Percentiles rank a stretch among this genome's conserved stretches.
Evolutionary conservation across 345 rosid species (phyloP).

Genomic region (Aquilaria malaccensis): DNA sequence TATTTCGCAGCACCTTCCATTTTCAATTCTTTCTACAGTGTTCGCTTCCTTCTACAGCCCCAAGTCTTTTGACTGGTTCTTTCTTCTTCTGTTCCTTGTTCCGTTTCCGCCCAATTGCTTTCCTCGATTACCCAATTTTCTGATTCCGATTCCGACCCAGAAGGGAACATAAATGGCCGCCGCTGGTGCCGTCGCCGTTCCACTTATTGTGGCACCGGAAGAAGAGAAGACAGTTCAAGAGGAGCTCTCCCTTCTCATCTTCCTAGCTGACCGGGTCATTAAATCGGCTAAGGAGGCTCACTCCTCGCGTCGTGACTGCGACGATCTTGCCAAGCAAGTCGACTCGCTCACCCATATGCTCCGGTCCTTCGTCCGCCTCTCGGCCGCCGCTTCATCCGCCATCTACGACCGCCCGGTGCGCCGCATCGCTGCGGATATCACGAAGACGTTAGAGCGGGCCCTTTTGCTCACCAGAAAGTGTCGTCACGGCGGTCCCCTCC

Average conservation of each 20-base stretch:
- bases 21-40: too few relatives aligned
- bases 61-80: too few relatives aligned
- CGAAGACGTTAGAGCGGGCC: conserved; percentile 54
- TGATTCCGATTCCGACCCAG: background rate
- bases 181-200: conserved; percentile 2
- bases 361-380: conserved; percentile 43
- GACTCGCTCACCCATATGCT: conserved; percentile 45
- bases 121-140: too few relatives aligned
- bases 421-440: conserved; percentile 40
- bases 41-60: too few relatives aligned
- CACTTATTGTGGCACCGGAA: conserved; percentile 1
- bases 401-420: conserved; percentile 55
- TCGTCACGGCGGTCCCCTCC: conserved; percentile 41
- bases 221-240: conserved; percentile 26
- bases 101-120: too few relatives aligned
- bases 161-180: conserved; percentile 8
- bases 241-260: conserved; percentile 28
- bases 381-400: conserved; percentile 27
- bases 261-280: conserved; percentile 39
- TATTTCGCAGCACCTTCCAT: too few relatives aligned
- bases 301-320: conserved; percentile 36
- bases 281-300: conserved; percentile 33
- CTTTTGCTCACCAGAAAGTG: conserved; percentile 47
- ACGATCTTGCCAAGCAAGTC: conserved; percentile 37
- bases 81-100: too few relatives aligned